Evolutionary conservation across 2,329 filamentous ascomycete species (phyloP), one percentile per base, ranked within the genome.

Genomic region (Colletotrichum karsti): DNA sequence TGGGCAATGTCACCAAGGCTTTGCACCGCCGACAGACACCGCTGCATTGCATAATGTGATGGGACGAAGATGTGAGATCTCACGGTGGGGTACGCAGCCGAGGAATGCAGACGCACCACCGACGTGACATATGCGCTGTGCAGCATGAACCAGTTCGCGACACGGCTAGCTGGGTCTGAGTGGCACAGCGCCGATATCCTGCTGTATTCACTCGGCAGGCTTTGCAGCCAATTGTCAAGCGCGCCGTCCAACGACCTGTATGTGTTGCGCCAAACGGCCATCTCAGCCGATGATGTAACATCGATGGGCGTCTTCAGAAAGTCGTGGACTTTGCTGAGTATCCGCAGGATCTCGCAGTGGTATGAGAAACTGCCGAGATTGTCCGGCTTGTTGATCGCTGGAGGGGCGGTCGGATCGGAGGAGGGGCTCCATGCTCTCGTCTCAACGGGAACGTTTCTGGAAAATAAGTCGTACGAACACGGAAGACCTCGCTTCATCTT

Each of bases 71-170:
- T 76, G 33, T 79, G 76, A 5, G 81, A 82, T 6, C 78, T 74
- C 1, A 79, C 72, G 0, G 77, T 79, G 4, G 81, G 81, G 56
- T 83, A 83, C 3, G 81, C 82, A 0, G 81, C 81, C 3, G 80
- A 77, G 3, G 81, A 82, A 63, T 83, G 81, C n/a, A 83, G 73
- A 1, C 82, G 78, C 3, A 83, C 80, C 6, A 82, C 81, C 3
- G 80, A 77, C 0, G 80, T 82, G 12, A 83, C 81, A 50, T 82
- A 83, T 7, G 81, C 81, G 69, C 81, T 82, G 26, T 83, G 81
- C 8, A 83, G 73, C 79, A 83, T 81, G 65, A 83, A 82, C 81
- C 81, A 83, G 69, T 83, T 83, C n/a, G 81, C 81, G 2, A 83
- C 81, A 2, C 81, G 78, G 57, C 81, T 82, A 2, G 81, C 81